Base-by-base conservation (phyloP, 164 flowering plant genomes). In the Euptelea pleiosperma region DNA sequence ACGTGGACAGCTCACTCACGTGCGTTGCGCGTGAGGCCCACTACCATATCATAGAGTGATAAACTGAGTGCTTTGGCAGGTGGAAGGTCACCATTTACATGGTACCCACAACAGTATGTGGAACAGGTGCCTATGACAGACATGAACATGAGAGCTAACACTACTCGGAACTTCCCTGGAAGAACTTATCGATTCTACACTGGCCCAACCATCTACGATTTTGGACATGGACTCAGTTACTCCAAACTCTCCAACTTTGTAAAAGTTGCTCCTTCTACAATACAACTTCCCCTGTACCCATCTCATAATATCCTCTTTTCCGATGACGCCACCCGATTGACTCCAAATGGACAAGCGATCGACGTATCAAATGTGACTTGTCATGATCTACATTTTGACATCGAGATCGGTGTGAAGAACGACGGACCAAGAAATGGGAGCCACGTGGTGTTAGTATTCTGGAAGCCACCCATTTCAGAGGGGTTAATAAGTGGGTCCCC, bases 181-280 rank as follows among this genome's bases (percentile, higher is more conserved):
- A 72, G 91, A 59, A 85, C 91, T 15, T 83, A 87, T 57, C 41
- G 86, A 2, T 87, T 87, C 67, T 87, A 77, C 77, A 69, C 59
- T 0, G 89, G 89, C 10, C 51, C 66, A 54, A 9, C 70, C 10
- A 8, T 83, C 6, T 85, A 70, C 37, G 12, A 53, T 2, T 85
- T 83, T 22, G 96, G 96, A 0, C 77, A 78, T 44, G 91, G 96
- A 1, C 80, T 85, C 26, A 85, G 89, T 73, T 85, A 83, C 80
- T 63, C 91, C 6, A 64, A 48, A 4, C 82, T 76, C 64, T 55
- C 75, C 49, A 63, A 66, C 28, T 60, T 51, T 46, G 58, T 75
- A 6, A 36, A 21, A 5, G 46, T 70, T 0, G 79, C 81, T 11
- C 86, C 86, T 2, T 28, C 81, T 9, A 66, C 68, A 0, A 6